Evolutionary conservation across 129 eudicot species (phyloP).

Genomic region (Helianthus tuberosus): DNA sequence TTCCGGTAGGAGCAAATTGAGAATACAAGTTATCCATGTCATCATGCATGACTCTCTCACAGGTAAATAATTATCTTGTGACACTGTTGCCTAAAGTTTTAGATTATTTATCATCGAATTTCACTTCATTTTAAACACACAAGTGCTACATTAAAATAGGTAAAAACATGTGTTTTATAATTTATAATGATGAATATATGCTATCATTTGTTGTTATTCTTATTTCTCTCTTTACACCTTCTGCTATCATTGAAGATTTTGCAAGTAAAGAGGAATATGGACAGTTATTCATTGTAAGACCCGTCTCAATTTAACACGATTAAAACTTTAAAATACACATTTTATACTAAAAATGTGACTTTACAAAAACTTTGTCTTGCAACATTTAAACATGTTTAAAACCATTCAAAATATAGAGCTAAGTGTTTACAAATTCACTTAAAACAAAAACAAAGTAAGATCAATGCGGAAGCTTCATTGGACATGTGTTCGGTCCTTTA

Average conservation of each 20-base stretch:
- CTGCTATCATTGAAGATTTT: constrained; percentile 79
- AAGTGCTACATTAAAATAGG: constrained; percentile 97
- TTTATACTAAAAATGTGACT: too few species aligned
- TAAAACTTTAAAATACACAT: too few species aligned
- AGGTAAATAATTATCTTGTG: constrained; percentile 70
- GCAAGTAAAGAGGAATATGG: constrained; percentile 85
- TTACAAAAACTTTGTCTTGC: too few species aligned
- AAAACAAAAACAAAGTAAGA: too few species aligned
- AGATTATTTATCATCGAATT: constrained; percentile 75
- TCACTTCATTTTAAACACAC: constrained; percentile 66
- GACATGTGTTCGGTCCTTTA: too few species aligned
- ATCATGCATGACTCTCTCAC: constrained; percentile 94
- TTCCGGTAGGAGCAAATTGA: constrained; percentile 69
- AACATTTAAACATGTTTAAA: too few species aligned
- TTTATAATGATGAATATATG: constrained; percentile 22
- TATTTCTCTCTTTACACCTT: constrained; percentile 54
- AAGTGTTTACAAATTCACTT: too few species aligned
- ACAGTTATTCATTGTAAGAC: constrained; percentile 40
- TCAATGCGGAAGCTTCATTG: too few species aligned
- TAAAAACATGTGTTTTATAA: constrained; percentile 24
- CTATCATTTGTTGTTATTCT: constrained; percentile 9
- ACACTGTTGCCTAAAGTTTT: constrained; percentile 71
- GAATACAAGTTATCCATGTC: constrained; percentile 71
- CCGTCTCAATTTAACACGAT: too few species aligned
- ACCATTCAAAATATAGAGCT: too few species aligned